Base-by-base conservation (phyloP, 805 yeast genomes). In the Wickerhamomyces xylosicus region DNA sequence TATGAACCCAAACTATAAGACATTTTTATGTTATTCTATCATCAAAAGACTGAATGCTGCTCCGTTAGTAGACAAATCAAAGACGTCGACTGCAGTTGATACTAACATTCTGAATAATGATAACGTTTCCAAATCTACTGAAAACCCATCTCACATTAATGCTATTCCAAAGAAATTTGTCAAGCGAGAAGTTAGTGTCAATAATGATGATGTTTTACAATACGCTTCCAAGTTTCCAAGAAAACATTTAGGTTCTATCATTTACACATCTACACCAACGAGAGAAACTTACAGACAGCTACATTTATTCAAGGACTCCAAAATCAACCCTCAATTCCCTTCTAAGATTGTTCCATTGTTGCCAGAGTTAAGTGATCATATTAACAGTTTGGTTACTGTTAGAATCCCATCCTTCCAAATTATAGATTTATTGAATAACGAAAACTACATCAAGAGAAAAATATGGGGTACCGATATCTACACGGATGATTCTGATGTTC, bases 391-490 rank as follows among this genome's bases (percentile, higher is more conserved):
- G 8, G 37, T 58, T 13, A 54, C 60, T 1, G 52, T 58, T 3
- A 45, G 58, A 14, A 47, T 58, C 15, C 52, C 60, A 15, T 51
- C 52, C 3, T 45, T 45, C 34, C 48, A 51, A 3, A 43, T 58
- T 10, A 42, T 47, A 13, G 53, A 54, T 27, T 35, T 53, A 10
- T 40, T 33, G 15, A 54, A 54, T 42, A 54, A 52, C 38, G 37
- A 41, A 22, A 43, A 50, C 34, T 53, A 45, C 31, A 39, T 35
- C 14, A 43, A 49, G 15, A 44, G 58, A 18, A 69, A 72, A 35
- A 46, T 87, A 2, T 90, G 97, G 97, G 98, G 98, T 2, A 73
- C 89, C 2, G 95, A 89, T 34, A 66, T 92, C 1, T 92, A 90
- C 58, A 85, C 97, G 0, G 97, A 92, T 58, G 98, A 90, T 57